These are phyloP conservation scores for Populus simonii DNA, from an alignment of 345 rosid genomes.

Conservation along the genomic window DNA sequence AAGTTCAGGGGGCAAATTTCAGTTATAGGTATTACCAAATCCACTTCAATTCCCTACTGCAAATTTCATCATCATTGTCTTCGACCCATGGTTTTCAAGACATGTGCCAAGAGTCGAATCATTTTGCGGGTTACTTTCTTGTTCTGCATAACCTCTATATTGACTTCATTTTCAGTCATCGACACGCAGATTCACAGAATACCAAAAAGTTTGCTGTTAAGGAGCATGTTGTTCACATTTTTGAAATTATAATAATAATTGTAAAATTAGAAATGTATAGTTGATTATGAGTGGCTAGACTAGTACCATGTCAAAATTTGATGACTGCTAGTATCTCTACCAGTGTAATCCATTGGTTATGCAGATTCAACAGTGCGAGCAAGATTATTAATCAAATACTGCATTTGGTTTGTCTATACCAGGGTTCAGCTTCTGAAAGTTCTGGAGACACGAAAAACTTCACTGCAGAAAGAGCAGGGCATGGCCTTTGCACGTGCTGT, in stretches of 20 bases:
- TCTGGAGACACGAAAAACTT: constrained; percentile 73
- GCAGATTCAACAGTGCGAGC: neutral
- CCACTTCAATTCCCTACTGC: neutral
- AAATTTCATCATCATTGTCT: neutral
- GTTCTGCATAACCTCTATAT: neutral
- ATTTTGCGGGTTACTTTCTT: neutral
- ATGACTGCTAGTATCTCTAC: neutral
- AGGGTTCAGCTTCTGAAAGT: constrained; percentile 90
- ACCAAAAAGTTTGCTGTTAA: neutral
- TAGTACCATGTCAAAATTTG: neutral
- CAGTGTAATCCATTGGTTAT: neutral
- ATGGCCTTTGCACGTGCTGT: constrained; percentile 99
- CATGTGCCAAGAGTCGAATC: neutral
- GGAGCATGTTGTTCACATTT: neutral
- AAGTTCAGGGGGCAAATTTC: neutral
- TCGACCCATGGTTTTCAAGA: neutral
- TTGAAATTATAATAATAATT: neutral
- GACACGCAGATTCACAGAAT: neutral
- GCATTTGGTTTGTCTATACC: constrained; percentile 10
- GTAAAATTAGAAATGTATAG: neutral
- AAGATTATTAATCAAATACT: neutral
- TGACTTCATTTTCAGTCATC: neutral
- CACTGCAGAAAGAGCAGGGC: constrained; percentile 95
- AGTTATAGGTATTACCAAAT: neutral
- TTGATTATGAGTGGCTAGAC: neutral